A percentile compares a stretch with the other conserved stretches of the same genome.
These are phyloP conservation scores for Fraxinus velutina DNA, from an alignment of 305 asterid species.

Conservation along the genomic window DNA sequence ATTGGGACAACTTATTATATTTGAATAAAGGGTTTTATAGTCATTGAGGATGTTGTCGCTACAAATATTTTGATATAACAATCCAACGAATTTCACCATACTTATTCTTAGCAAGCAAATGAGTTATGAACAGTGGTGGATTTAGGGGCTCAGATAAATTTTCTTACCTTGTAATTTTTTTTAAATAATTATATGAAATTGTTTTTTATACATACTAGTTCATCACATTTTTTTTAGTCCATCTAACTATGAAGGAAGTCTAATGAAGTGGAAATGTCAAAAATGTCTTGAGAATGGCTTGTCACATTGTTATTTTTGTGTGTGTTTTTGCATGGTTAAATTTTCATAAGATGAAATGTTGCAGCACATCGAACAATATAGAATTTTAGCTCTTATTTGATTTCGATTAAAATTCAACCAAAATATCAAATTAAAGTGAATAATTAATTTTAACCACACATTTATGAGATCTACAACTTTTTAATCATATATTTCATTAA, in stretches of 20 bases:
- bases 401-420: no score
- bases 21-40: neutral
- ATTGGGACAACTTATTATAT: neutral
- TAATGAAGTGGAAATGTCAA: neutral
- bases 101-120: neutral
- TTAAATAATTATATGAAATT: neutral
- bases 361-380: neutral
- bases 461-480: no score
- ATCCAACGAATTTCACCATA: neutral
- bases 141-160: neutral
- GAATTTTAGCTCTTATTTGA: neutral
- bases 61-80: neutral
- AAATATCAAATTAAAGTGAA: no score
- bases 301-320: slow-evolving; percentile 13
- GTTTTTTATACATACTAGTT: neutral
- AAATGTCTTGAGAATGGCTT: neutral
- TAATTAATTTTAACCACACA: neutral
- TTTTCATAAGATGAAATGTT: neutral
- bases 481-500: no score
- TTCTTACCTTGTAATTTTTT: neutral
- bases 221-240: neutral
- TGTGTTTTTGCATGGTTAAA: neutral
- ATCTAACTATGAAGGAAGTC: neutral
- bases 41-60: neutral
- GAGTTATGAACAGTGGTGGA: neutral